These are phyloP conservation scores for Pharnaceum exiguum DNA, from an alignment of 148 eudicot genomes.

Conservation along the genomic window DNA sequence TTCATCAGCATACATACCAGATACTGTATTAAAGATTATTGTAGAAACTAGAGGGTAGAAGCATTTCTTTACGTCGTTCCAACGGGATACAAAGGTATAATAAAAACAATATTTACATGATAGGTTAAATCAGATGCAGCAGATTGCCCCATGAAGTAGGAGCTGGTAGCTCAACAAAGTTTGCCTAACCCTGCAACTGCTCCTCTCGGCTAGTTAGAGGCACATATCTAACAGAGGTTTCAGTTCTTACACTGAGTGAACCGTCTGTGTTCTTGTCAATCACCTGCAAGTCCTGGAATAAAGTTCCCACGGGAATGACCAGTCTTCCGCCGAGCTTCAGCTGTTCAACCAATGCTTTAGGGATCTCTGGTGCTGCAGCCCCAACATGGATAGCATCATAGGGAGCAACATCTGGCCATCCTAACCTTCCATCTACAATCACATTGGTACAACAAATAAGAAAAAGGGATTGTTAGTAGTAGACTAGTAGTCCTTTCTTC, in stretches of 20 bases:
- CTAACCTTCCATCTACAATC: conserved; percentile 38
- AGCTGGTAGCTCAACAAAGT: neutral
- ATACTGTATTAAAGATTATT: too few species aligned
- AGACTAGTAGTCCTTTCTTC: too few species aligned
- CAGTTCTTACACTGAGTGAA: conserved; percentile 50
- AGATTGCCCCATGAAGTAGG: neutral
- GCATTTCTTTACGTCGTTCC: too few species aligned
- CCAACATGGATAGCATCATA: conserved; percentile 56
- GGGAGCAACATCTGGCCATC: conserved; percentile 41
- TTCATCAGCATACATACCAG: too few species aligned
- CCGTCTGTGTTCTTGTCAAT: conserved; percentile 81
- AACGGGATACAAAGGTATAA: too few species aligned
- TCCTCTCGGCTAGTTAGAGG: conserved; percentile 86
- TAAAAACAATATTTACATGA: neutral
- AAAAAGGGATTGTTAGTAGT: neutral
- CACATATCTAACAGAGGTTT: conserved; percentile 93
- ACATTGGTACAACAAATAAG: conserved; percentile 4
- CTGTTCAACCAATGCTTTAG: conserved; percentile 75
- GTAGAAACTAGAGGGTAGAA: too few species aligned
- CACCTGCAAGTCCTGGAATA: conserved; percentile 79
- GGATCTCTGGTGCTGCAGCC: conserved; percentile 89
- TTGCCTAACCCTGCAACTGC: conserved; percentile 53
- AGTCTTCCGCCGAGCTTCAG: conserved; percentile 95
- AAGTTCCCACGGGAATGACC: conserved; percentile 93
- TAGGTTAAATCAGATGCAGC: neutral